Percentiles rank a stretch among this genome's conserved stretches.
phyloP scores from a whole-genome alignment of 176 grass and related monocot species.

The Secale cereale region DNA sequence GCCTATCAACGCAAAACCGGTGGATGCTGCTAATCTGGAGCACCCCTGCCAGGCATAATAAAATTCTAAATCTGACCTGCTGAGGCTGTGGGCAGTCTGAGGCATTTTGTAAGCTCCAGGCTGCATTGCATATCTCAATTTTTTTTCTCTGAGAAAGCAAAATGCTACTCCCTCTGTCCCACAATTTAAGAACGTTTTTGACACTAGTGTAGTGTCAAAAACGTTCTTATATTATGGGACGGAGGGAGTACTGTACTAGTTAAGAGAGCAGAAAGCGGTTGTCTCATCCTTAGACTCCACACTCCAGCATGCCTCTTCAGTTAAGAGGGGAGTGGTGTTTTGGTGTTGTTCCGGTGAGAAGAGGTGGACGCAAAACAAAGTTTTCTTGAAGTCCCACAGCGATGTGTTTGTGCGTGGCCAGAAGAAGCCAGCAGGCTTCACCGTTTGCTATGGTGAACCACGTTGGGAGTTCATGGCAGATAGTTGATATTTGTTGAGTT shows the following conservation, averaged over 20 bases:
- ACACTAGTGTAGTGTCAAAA: no score
- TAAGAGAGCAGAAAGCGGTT: neutral
- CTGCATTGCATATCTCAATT: neutral
- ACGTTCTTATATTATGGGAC: no score
- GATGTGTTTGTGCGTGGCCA: neutral
- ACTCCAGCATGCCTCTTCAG: neutral
- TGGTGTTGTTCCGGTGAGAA: no score
- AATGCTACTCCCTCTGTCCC: no score
- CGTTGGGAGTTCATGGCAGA: neutral
- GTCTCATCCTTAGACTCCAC: neutral
- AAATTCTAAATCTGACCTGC: neutral
- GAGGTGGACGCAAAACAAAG: neutral
- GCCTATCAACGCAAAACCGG: neutral
- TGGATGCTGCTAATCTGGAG: neutral
- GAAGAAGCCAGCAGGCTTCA: neutral
- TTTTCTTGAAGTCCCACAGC: neutral
- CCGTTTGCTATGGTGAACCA: neutral
- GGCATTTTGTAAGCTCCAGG: neutral
- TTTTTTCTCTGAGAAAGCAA: neutral
- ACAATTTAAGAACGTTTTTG: no score
- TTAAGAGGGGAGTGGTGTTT: neutral
- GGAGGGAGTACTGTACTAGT: neutral
- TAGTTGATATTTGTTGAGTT: neutral
- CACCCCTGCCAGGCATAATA: neutral
- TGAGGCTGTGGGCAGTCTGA: neutral